Evolutionary conservation across 805 yeast genomes (phyloP).

Genomic region (Candida caryicola): DNA sequence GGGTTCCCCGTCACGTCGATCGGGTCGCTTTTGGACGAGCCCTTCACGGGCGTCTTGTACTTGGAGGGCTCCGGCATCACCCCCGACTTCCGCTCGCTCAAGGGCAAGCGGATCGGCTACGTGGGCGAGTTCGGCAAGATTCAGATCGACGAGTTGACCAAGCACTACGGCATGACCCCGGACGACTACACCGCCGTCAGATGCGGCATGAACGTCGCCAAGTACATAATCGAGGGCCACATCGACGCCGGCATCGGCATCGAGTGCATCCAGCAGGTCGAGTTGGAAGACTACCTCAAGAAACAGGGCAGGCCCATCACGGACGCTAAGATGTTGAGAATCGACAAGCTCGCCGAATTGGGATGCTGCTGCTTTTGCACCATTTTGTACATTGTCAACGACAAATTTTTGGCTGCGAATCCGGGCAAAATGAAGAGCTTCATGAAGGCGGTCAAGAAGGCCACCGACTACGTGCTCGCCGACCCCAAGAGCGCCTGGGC

Average conservation of each 20-base stretch:
- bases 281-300: slow-evolving; percentile 49
- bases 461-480: slow-evolving; percentile 47
- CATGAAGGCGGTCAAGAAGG: slow-evolving; percentile 48
- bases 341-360: slow-evolving; percentile 52
- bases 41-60: slow-evolving; percentile 55
- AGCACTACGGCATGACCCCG: slow-evolving; percentile 55
- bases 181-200: slow-evolving; percentile 55
- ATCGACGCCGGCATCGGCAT: slow-evolving; percentile 60
- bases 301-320: slow-evolving; percentile 40
- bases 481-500: slow-evolving; percentile 47
- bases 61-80: slow-evolving; percentile 51
- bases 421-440: slow-evolving; percentile 46
- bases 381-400: slow-evolving; percentile 52
- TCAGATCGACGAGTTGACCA: slow-evolving; percentile 54
- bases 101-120: slow-evolving; percentile 53
- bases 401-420: slow-evolving; percentile 44
- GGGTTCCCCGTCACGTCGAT: slow-evolving; percentile 57
- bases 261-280: slow-evolving; percentile 59
- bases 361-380: slow-evolving; percentile 63
- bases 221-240: slow-evolving; percentile 51
- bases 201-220: slow-evolving; percentile 60
- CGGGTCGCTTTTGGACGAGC: slow-evolving; percentile 55
- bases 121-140: slow-evolving; percentile 61
- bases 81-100: slow-evolving; percentile 48
- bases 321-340: slow-evolving; percentile 55